Percentiles rank a stretch among this genome's conserved stretches.
Evolutionary conservation across 2,329 filamentous ascomycete genomes (phyloP).

Genomic region (Arthroderma sp.): DNA sequence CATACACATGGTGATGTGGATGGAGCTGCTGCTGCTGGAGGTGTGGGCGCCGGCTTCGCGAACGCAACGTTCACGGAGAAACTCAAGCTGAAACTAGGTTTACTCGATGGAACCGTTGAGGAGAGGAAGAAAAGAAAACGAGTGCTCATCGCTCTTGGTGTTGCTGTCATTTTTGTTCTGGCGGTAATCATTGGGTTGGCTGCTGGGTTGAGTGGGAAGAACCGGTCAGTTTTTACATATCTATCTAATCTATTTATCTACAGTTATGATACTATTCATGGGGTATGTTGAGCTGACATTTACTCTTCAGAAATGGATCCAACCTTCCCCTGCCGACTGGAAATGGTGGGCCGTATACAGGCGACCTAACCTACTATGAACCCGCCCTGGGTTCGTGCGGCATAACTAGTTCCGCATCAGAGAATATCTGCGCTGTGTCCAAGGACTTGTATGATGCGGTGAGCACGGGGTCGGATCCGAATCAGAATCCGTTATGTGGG

Average conservation of each 20-base stretch:
- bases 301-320: conserved; percentile 3
- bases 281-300: conserved; percentile 1
- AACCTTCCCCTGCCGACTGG: conserved; percentile 40
- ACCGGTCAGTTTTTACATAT: conserved; percentile 1
- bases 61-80: background rate
- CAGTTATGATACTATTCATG: background rate
- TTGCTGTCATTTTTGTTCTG: conserved; percentile 14
- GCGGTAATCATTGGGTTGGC: conserved; percentile 22
- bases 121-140: background rate
- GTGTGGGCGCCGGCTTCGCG: background rate
- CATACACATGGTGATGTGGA: background rate
- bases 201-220: conserved; percentile 18
- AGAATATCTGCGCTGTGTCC: conserved; percentile 54
- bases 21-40: background rate
- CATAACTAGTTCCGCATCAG: conserved; percentile 37
- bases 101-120: too few species aligned
- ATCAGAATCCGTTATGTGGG: conserved; percentile 55
- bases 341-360: conserved; percentile 40
- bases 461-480: conserved; percentile 40
- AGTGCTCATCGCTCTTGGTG: conserved; percentile 7
- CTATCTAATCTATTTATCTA: background rate
- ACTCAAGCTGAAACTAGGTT: background rate
- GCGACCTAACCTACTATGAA: conserved; percentile 57
- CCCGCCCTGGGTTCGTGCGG: conserved; percentile 60
- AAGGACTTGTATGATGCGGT: conserved; percentile 53